These are phyloP conservation scores for Trapa incisa DNA, from an alignment of 345 rosid genomes.

Conservation along the genomic window DNA sequence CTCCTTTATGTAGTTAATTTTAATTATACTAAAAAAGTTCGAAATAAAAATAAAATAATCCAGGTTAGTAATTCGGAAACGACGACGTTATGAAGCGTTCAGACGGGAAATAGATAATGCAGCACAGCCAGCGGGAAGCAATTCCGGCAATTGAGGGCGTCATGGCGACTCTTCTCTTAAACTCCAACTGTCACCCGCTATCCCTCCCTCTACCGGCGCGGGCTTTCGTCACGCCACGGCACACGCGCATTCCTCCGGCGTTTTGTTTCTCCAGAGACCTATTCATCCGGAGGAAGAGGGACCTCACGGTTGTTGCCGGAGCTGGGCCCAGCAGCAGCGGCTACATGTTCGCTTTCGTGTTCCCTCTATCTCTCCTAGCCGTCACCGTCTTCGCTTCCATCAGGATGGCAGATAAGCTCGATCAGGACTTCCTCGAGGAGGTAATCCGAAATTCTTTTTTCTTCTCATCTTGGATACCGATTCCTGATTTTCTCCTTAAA, in stretches of 20 bases:
- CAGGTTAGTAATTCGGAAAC: neutral
- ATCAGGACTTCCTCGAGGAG: constrained; percentile 58
- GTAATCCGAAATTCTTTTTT: constrained; percentile 18
- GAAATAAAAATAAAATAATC: too few relatives aligned
- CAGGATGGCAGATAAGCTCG: constrained; percentile 61
- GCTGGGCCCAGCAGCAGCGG: constrained; percentile 54
- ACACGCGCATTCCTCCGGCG: constrained; percentile 3
- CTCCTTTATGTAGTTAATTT: too few relatives aligned
- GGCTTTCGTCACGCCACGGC: constrained; percentile 6
- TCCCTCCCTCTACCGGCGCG: constrained; percentile 10
- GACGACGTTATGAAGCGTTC: neutral
- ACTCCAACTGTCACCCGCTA: constrained; percentile 20
- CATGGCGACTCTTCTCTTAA: constrained; percentile 39
- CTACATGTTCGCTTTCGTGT: constrained; percentile 48
- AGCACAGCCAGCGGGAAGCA: neutral
- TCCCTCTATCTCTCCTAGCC: constrained; percentile 62
- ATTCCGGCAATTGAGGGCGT: neutral
- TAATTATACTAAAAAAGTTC: too few relatives aligned
- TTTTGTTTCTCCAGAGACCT: constrained; percentile 11
- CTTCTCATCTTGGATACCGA: neutral
- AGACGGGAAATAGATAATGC: neutral
- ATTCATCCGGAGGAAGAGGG: constrained; percentile 16
- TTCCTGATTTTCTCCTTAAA: too few relatives aligned
- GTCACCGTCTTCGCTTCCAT: constrained; percentile 53
- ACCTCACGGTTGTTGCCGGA: constrained; percentile 33